Evolutionary conservation across 2,329 filamentous ascomycete genomes (phyloP), one percentile per base, ranked within the genome.

Genomic region (Sporothrix phasma): DNA sequence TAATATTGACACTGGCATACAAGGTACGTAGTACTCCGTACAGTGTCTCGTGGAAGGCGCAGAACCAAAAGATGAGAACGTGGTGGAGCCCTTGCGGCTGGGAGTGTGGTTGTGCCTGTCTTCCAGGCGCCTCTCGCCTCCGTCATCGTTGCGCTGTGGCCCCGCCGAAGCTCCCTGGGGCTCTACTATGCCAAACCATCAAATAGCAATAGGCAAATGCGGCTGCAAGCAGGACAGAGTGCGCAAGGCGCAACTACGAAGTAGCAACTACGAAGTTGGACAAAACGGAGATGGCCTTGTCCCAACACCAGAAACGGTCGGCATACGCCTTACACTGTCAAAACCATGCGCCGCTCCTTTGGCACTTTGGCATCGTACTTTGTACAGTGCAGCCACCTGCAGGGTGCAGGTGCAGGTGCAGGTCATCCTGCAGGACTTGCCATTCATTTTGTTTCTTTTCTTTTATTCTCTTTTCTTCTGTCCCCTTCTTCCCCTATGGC

Each of bases 381-480:
- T 13, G 43, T 34, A 34, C 10, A 26, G 41, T 59, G 56, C 34
- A 58, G 34, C 53, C 19, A 58, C 31, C 31, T 45, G 53, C 34
- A 34, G 53, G 53, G 53, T 58, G 34, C 53, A 58, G 53, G 53
- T 26, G 41, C 39, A 34, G 53, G 53, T 58, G 53, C 54, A 58
- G 54, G 54, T 41, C 39, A 61, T 47, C 26, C 26, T 24, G 58
- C 26, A 24, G 54, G 54, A 58, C 54, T 43, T n/a, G n/a, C n/a
- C n/a, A n/a, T n/a, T n/a, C n/a, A n/a, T n/a, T n/a, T n/a, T n/a
- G n/a, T 13, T 56, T 49, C 17, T 24, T 22, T 37, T 51, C 5
- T 31, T 31, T 56, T 24, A 5, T 24, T 37, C 15, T 22, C 3
- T 37, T 22, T 1, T 22, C 3, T 56, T 15, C 51, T 17, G 31